Percentiles rank a stretch among this genome's conserved stretches.
Conservation (phyloP, 768 basidiomycete genomes). For the Phlegmacium glaucopus region DNA sequence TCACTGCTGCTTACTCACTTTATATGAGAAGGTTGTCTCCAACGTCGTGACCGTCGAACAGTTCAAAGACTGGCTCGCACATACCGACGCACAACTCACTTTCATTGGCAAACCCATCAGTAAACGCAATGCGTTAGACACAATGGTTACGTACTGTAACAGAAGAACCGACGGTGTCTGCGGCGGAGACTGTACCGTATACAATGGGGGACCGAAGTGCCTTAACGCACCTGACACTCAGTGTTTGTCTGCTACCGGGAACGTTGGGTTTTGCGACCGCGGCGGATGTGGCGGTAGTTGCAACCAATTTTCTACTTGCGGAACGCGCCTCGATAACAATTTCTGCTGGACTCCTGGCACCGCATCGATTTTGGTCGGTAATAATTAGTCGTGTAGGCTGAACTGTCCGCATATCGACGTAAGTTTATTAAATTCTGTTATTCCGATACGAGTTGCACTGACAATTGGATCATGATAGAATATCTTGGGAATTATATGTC, state of each 20-base stretch:
- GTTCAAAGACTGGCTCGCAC: slow-evolving; percentile 9
- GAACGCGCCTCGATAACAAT: slow-evolving; percentile 16
- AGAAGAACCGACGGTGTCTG: slow-evolving; percentile 19
- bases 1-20: background rate
- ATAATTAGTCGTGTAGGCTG: too few species aligned
- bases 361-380: background rate
- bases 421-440: too few species aligned
- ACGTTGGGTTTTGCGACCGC: slow-evolving; percentile 25
- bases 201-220: slow-evolving; percentile 24
- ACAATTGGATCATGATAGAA: too few species aligned
- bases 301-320: slow-evolving; percentile 15
- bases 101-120: slow-evolving; percentile 9
- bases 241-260: slow-evolving; percentile 24
- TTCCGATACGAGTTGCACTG: too few species aligned
- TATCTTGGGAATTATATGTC: too few species aligned
- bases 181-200: slow-evolving; percentile 28
- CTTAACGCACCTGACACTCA: slow-evolving; percentile 20
- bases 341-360: slow-evolving; percentile 28
- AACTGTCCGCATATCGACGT: too few species aligned
- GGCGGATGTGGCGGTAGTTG: slow-evolving; percentile 21
- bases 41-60: background rate
- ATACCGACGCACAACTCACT: slow-evolving; percentile 11
- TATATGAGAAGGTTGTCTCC: background rate
- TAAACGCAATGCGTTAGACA: slow-evolving; percentile 14
- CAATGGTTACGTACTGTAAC: slow-evolving; percentile 27